These are phyloP conservation scores for Talinum fruticosum DNA, from an alignment of 148 eudicot species.

Conservation along the genomic window DNA sequence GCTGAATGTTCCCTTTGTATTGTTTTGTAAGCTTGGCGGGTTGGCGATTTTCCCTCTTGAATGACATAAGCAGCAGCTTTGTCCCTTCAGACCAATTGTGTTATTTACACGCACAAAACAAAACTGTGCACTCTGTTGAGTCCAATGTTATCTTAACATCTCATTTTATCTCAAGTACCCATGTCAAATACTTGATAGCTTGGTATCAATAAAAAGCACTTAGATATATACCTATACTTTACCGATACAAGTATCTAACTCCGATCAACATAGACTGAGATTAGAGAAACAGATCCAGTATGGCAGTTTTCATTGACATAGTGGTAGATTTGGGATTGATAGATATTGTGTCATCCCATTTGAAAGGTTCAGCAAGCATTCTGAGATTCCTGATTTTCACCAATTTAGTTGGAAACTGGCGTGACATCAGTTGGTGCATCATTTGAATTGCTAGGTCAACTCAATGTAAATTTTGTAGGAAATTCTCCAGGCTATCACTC, in stretches of 20 bases:
- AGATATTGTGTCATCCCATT: too few relatives aligned
- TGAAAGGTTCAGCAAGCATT: neutral
- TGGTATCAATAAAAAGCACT: neutral
- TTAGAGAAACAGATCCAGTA: neutral
- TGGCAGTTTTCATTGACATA: neutral
- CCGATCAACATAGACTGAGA: too few relatives aligned
- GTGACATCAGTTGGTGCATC: neutral
- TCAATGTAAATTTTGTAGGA: neutral
- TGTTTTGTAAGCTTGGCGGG: constrained; percentile 22
- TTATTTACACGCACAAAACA: constrained; percentile 1
- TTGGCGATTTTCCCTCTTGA: constrained; percentile 28
- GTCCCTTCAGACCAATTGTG: constrained; percentile 17
- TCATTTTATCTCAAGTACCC: neutral
- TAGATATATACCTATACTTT: too few relatives aligned
- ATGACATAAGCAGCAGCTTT: constrained; percentile 22
- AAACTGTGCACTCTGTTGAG: neutral
- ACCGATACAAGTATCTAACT: too few relatives aligned
- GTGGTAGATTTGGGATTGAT: too few relatives aligned
- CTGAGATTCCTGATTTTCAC: neutral
- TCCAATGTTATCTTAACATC: neutral
- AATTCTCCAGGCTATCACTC: neutral
- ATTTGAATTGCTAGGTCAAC: neutral
- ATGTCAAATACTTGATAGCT: neutral
- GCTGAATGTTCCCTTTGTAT: constrained; percentile 24
- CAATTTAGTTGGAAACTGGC: neutral